Conservation (phyloP, 805 yeast genomes). For the Barnettozyma sucrosica region DNA sequence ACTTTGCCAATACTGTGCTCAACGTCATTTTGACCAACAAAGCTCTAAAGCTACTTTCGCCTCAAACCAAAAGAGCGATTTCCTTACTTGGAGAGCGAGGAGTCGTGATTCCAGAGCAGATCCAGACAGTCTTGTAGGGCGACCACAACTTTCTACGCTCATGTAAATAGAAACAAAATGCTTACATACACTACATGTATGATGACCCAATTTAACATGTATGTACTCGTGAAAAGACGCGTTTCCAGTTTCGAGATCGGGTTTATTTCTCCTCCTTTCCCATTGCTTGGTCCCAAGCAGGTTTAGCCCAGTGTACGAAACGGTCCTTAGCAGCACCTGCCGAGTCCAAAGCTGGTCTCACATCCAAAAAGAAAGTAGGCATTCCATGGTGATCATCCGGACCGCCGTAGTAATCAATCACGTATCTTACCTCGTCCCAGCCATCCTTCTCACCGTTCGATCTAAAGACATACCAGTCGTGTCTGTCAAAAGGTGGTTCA, state of each 20-base stretch:
- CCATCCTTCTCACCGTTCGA: conserved; percentile 34
- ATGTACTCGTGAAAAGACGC: not conserved
- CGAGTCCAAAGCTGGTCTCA: conserved; percentile 88
- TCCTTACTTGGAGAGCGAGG: conserved; percentile 8
- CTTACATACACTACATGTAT: not conserved
- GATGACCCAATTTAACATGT: not conserved
- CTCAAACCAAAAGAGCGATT: conserved; percentile 8
- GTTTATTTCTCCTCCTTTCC: conserved; percentile 10
- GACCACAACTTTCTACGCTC: not conserved
- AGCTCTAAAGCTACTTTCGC: conserved; percentile 4
- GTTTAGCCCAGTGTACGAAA: conserved; percentile 58
- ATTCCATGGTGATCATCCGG: conserved; percentile 86
- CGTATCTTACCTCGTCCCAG: conserved; percentile 79
- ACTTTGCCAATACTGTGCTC: conserved; percentile 18
- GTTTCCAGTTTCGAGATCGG: too few relatives aligned
- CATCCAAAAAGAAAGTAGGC: conserved; percentile 91
- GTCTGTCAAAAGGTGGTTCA: conserved; percentile 94
- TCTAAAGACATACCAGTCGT: conserved; percentile 95
- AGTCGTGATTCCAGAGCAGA: conserved; percentile 15
- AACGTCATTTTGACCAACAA: conserved; percentile 9
- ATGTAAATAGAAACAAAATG: not conserved
- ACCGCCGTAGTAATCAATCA: conserved; percentile 94
- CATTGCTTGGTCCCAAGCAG: conserved; percentile 66
- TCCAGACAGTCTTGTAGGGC: conserved; percentile 2
- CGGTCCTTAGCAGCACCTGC: conserved; percentile 62